Percentiles rank a stretch among this genome's conserved stretches.
These are phyloP conservation scores for Pseudonectria foliicola DNA, from an alignment of 2,329 filamentous ascomycete genomes.

Conservation along the genomic window DNA sequence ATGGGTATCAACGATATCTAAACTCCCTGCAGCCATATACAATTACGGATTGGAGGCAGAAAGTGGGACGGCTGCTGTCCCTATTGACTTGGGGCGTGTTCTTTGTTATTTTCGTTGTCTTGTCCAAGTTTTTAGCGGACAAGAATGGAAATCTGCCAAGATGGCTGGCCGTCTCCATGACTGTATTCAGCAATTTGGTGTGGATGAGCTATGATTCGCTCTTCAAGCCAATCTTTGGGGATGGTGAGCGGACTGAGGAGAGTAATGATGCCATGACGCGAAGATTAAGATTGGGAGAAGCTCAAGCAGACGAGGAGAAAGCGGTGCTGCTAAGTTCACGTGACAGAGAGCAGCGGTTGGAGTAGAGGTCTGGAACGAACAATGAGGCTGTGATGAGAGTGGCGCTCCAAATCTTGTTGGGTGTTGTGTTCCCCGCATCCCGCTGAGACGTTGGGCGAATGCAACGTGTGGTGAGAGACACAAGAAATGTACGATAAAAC, in stretches of 20 bases:
- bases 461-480: no score
- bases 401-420: no score
- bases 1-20: constrained; percentile 71
- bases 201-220: constrained; percentile 41
- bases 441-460: no score
- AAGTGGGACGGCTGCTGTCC: constrained; percentile 57
- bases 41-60: constrained; percentile 60
- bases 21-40: constrained; percentile 61
- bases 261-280: constrained; percentile 10
- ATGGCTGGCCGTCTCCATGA: constrained; percentile 54
- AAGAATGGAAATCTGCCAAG: constrained; percentile 59
- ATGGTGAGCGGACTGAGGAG: constrained; percentile 65
- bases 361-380: background rate
- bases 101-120: constrained; percentile 43
- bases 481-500: no score
- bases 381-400: background rate
- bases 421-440: no score
- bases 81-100: constrained; percentile 49
- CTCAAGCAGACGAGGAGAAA: constrained; percentile 20
- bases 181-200: constrained; percentile 41
- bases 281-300: constrained; percentile 2
- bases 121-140: constrained; percentile 47
- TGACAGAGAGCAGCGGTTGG: background rate
- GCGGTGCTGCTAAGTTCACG: constrained; percentile 8
- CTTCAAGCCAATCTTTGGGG: constrained; percentile 63